Evolutionary conservation across 169 alveolate genomes (phyloP), one percentile per base, ranked within the genome.

Genomic region (Plasmodium gonderi): DNA sequence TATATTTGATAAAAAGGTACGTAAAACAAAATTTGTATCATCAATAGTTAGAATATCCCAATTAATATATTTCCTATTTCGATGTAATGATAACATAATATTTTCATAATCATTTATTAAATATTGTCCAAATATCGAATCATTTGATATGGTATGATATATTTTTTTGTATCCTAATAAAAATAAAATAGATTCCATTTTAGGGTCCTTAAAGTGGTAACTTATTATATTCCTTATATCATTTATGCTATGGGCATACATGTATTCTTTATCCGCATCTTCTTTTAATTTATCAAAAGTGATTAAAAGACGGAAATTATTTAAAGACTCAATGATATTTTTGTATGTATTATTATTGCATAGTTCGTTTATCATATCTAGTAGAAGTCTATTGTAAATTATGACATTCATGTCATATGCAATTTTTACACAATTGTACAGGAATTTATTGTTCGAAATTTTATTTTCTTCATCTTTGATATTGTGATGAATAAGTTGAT

Each of bases 81-180:
- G 45, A 60, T 60, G 47, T 75, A 87, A 76, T n/a, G 93, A 87
- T n/a, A 74, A 6, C 80, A 87, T 51, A 31, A 31, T 42, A 87
- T 87, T 83, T 64, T 74, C 89, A 64, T 87, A 87, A 45, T 87
- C 17, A 38, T 87, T 87, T 75, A 87, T 54, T 40, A 87, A 42
- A 67, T 54, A 64, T 68, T 87, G 75, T 17, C n/a, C 45, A 54
- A 87, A 38, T 11, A 87, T 76, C 11, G 60, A 38, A 87, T 49
- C n/a, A 5, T 31, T 36, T 51, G 78, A 60, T 67, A 54, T 14
- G 9, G 11, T 54, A 67, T 76, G 78, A 78, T 77, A 42, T 33
- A 87, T 87, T 87, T 87, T 87, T 20, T 44, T 87, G 68, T 75
- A 87, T 0, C 93, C 93, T 47, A 87, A 14, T 51, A 54, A 75